Base-by-base conservation (phyloP, 345 rosid genomes). In the Limnanthes douglasii region DNA sequence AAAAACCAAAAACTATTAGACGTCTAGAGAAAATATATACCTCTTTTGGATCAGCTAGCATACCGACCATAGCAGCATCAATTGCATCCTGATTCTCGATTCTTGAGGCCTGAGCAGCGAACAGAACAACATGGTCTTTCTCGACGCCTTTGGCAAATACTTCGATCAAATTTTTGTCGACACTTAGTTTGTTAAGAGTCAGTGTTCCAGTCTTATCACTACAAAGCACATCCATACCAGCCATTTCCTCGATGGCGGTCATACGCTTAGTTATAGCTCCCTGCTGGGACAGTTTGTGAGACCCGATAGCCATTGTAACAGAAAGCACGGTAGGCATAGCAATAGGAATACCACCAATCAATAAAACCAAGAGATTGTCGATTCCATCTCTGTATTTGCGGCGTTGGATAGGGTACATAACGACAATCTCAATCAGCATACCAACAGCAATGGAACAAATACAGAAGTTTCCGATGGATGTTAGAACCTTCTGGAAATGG, bases 161-260 rank as follows among this genome's bases (percentile, higher is more conserved):
- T 65, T 78, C 95, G 33, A 83, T 50, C 45, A 83, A 61, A 57
- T 53, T 75, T 43, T 38, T 72, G 53, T 82, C 94, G 19, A 82
- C 77, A 39, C 70, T 82, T 37, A 82, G 66, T 65, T 77, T 83
- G 74, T 83, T 83, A 0, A 83, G 73, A 3, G 95, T 83, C 31
- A 83, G 48, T 4, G 95, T 78, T 17, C 95, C 95, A 2, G 95
- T 83, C 58, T 78, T 78, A 12, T 83, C 95, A 11, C 95, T 83
- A 54, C 94, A 77, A 6, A 81, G 70, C 44, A 81, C 94, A 52
- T 81, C 94, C 94, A 81, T 81, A 15, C 94, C 92, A 5, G 92
- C 95, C 95, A 78, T 67, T 51, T 83, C 92, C 45, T 83, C 95
- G 3, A 83, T 83, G 21, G 95, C 92, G 28, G 94, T 78, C 95